Conservation (phyloP, 2,329 filamentous ascomycete species). For the Iodosphaeria phyllophila region DNA sequence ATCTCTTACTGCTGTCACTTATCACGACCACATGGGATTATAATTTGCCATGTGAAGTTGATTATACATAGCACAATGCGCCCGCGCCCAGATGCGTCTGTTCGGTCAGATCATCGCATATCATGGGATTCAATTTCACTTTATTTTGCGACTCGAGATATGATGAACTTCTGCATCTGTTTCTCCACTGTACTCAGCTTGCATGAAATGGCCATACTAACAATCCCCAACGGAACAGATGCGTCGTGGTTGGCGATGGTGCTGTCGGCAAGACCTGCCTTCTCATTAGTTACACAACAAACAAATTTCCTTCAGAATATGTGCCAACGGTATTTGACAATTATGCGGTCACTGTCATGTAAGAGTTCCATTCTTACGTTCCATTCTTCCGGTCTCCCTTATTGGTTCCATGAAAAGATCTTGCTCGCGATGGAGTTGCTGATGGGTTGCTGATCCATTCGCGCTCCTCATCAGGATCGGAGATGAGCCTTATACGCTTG, state of each 20-base stretch:
- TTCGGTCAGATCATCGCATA: too few relatives aligned
- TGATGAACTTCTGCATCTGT: too few relatives aligned
- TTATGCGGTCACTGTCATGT: slow-evolving; percentile 99
- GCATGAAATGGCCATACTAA: too few relatives aligned
- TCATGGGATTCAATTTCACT: too few relatives aligned
- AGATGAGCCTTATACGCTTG: slow-evolving; percentile 93
- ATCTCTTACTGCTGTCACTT: too few relatives aligned
- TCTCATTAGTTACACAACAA: slow-evolving; percentile 97
- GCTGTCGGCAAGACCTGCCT: slow-evolving; percentile 98
- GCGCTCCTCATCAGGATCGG: slow-evolving; percentile 55
- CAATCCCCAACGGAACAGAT: too few relatives aligned
- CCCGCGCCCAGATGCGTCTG: too few relatives aligned
- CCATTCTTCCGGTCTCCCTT: slow-evolving; percentile 1
- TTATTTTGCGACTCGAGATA: too few relatives aligned
- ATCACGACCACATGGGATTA: too few relatives aligned
- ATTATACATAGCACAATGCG: too few relatives aligned
- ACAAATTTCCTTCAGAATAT: slow-evolving; percentile 99
- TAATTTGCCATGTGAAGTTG: too few relatives aligned
- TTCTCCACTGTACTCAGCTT: too few relatives aligned
- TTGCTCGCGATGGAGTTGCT: not conserved
- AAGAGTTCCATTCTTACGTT: slow-evolving; percentile 26
- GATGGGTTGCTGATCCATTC: not conserved
- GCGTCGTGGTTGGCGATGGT: slow-evolving; percentile 97
- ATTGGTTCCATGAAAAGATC: not conserved
- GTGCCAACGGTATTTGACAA: slow-evolving; percentile 99